Conservation (phyloP, 2,329 filamentous ascomycete genomes). For the Ceratocystis ficicola region DNA sequence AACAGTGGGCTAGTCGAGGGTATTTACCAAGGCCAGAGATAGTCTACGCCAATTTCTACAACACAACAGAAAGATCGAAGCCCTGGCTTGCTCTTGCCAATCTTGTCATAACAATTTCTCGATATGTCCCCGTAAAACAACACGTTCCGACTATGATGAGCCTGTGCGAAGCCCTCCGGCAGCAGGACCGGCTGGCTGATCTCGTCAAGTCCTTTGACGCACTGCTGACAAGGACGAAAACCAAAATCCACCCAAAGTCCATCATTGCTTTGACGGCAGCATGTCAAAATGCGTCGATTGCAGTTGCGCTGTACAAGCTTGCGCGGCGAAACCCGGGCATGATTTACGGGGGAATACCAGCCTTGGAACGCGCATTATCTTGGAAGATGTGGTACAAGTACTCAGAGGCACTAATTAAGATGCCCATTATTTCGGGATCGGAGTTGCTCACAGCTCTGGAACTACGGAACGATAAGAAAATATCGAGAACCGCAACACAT, state of each 20-base stretch:
- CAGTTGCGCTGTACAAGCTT: slow-evolving; percentile 25
- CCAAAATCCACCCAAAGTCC: slow-evolving; percentile 10
- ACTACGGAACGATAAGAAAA: slow-evolving; percentile 4
- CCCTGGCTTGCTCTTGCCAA: slow-evolving; percentile 15
- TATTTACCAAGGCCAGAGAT: slow-evolving; percentile 12
- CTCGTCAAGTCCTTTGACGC: slow-evolving; percentile 22
- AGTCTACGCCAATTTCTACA: slow-evolving; percentile 9
- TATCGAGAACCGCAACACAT: slow-evolving; percentile 9
- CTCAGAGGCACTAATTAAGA: slow-evolving; percentile 28
- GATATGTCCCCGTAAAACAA: slow-evolving; percentile 13
- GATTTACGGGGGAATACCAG: slow-evolving; percentile 15
- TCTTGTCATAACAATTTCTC: slow-evolving; percentile 14
- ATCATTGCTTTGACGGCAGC: slow-evolving; percentile 21
- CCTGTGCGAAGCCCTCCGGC: slow-evolving; percentile 22
- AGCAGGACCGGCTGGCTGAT: slow-evolving; percentile 21
- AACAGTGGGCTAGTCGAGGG: slow-evolving; percentile 24
- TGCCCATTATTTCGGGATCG: slow-evolving; percentile 1
- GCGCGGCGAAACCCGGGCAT: slow-evolving; percentile 13
- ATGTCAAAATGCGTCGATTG: slow-evolving; percentile 26
- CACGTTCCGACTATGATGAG: slow-evolving; percentile 21
- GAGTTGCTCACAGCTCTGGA: slow-evolving; percentile 17
- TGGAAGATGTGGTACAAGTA: slow-evolving; percentile 30
- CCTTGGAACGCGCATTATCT: slow-evolving; percentile 25
- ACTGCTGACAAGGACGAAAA: slow-evolving; percentile 10
- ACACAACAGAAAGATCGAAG: not conserved